Conservation (phyloP, 257 asterid genomes). For the Forsythia viridissima region DNA sequence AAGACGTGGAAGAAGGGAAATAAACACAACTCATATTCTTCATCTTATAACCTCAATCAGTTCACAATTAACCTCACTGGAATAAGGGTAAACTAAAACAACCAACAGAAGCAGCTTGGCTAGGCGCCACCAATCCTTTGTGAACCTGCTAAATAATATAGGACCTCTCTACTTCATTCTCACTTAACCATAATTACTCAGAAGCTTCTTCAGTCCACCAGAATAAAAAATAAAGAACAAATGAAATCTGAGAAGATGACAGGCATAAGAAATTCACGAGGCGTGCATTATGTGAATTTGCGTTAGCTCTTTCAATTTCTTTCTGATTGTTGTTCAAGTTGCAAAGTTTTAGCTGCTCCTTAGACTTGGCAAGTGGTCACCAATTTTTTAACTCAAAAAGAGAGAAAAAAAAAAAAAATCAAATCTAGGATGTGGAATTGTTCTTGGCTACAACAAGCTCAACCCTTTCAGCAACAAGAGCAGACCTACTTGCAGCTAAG, state of each 20-base stretch:
- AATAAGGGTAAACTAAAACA: background rate
- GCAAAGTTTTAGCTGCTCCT: background rate
- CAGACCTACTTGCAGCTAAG: background rate
- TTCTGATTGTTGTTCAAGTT: background rate
- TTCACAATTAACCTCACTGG: background rate
- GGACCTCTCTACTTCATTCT: background rate
- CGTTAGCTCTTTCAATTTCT: background rate
- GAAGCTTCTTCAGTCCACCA: background rate
- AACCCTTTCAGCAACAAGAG: background rate
- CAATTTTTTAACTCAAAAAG: background rate
- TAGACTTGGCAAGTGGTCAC: background rate
- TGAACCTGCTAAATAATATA: background rate
- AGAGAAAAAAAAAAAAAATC: too few species aligned
- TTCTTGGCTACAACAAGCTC: background rate
- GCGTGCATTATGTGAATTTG: background rate
- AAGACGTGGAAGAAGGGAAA: background rate
- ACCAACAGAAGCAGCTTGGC: background rate
- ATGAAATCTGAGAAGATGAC: background rate
- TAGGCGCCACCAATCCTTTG: background rate
- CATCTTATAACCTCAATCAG: background rate
- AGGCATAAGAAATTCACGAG: background rate
- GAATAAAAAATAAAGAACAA: background rate
- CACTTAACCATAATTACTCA: background rate
- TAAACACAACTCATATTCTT: background rate
- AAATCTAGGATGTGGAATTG: background rate